Evolutionary conservation across 257 asterid species (phyloP).

Genomic region (Rubia yunnanensis): DNA sequence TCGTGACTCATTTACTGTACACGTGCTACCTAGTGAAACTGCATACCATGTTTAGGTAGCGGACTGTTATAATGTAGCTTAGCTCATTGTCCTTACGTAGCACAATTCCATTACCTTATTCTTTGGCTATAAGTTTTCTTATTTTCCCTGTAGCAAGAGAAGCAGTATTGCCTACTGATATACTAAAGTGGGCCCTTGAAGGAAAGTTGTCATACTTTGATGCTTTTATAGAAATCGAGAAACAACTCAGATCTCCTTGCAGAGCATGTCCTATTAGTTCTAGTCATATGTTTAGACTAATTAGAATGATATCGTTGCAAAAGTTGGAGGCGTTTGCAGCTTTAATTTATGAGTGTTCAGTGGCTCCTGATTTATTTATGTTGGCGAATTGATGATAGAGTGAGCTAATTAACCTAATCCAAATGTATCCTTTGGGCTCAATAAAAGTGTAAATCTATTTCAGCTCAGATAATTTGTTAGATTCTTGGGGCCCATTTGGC

Average conservation of each 20-base stretch:
- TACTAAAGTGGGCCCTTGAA: slow-evolving; percentile 63
- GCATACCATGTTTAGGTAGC: slow-evolving; percentile 46
- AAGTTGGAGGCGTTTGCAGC: slow-evolving; percentile 67
- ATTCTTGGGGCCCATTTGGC: no score
- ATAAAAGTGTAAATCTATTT: no score
- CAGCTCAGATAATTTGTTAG: no score
- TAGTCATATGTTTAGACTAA: slow-evolving; percentile 63
- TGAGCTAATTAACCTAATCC: no score
- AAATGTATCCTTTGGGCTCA: no score
- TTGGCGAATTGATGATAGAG: no score
- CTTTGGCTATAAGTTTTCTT: slow-evolving; percentile 62
- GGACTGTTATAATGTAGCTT: slow-evolving; percentile 53
- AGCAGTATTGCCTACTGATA: slow-evolving; percentile 56
- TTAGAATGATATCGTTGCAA: slow-evolving; percentile 39
- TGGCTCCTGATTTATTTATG: no score
- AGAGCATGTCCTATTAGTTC: slow-evolving; percentile 49
- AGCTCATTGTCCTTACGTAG: slow-evolving; percentile 40
- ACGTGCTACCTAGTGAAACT: no score
- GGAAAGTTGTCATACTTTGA: slow-evolving; percentile 80
- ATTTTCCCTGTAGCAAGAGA: slow-evolving; percentile 74
- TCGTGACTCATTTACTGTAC: no score
- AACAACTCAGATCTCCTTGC: slow-evolving; percentile 47
- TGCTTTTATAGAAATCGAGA: slow-evolving; percentile 48
- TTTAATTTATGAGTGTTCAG: no score
- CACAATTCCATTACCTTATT: slow-evolving; percentile 41